A percentile compares a stretch with the other conserved stretches of the same genome.
Conservation (phyloP, 306 rosid species). For the Sicyos edulis region DNA sequence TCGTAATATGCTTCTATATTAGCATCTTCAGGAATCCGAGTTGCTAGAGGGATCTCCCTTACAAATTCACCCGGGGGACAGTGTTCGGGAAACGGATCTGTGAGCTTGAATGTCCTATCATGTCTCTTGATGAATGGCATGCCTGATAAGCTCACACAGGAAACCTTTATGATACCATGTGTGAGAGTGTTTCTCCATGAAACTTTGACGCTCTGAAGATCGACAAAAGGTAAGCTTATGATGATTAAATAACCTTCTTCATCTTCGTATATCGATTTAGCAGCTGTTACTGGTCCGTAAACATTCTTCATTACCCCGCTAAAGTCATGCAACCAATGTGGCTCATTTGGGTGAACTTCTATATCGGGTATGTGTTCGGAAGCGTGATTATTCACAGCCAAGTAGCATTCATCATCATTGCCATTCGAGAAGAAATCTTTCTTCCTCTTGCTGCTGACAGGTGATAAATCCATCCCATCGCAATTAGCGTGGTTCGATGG, state of each 20-base stretch:
- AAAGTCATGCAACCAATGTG: slow-evolving; percentile 58
- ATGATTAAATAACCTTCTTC: slow-evolving; percentile 72
- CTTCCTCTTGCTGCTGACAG: slow-evolving; percentile 60
- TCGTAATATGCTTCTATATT: slow-evolving; percentile 80
- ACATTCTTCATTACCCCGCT: slow-evolving; percentile 84
- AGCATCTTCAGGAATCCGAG: slow-evolving; percentile 88
- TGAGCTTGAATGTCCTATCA: slow-evolving; percentile 80
- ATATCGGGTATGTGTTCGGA: slow-evolving; percentile 51
- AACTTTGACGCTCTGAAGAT: slow-evolving; percentile 80
- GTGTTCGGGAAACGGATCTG: slow-evolving; percentile 77
- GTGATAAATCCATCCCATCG: slow-evolving; percentile 66
- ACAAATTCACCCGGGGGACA: slow-evolving; percentile 91
- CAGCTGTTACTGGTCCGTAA: slow-evolving; percentile 83
- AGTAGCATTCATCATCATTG: slow-evolving; percentile 57
- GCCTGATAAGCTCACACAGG: slow-evolving; percentile 74
- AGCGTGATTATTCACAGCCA: slow-evolving; percentile 60
- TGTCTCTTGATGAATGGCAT: slow-evolving; percentile 67
- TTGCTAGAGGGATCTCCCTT: slow-evolving; percentile 72
- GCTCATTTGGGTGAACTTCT: slow-evolving; percentile 54
- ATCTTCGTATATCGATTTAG: slow-evolving; percentile 84
- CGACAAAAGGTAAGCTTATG: slow-evolving; percentile 73
- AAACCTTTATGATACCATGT: slow-evolving; percentile 76
- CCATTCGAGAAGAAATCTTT: slow-evolving; percentile 67
- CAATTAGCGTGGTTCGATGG: slow-evolving; percentile 49
- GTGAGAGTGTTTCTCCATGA: slow-evolving; percentile 85